Conservation (phyloP, 129 eudicot genomes). For the Lactuca sativa region DNA sequence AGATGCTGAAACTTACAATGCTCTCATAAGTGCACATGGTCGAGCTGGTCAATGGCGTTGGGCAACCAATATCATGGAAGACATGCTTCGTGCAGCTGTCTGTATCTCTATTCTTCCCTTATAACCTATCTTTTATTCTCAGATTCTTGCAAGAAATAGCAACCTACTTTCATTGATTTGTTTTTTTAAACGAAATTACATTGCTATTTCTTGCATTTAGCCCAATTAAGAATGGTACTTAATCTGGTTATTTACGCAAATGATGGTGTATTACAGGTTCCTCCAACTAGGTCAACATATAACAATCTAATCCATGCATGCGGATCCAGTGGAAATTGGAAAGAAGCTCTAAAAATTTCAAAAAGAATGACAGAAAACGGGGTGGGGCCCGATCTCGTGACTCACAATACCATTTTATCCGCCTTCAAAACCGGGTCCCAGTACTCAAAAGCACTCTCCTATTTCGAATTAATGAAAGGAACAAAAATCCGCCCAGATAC, state of each 20-base stretch:
- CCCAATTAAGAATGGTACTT: background rate
- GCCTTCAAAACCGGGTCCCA: slow-evolving; percentile 82
- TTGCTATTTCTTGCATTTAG: slow-evolving; percentile 32
- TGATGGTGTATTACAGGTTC: slow-evolving; percentile 49
- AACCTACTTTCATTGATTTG: no score
- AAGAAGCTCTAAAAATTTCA: slow-evolving; percentile 80
- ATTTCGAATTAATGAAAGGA: slow-evolving; percentile 87
- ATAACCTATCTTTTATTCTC: slow-evolving; percentile 31
- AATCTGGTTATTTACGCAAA: slow-evolving; percentile 9
- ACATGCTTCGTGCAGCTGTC: slow-evolving; percentile 99
- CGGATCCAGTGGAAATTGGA: slow-evolving; percentile 98
- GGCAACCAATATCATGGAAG: slow-evolving; percentile 97
- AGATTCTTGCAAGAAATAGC: no score
- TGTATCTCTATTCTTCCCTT: slow-evolving; percentile 55
- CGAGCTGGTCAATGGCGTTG: slow-evolving; percentile 99
- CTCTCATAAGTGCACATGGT: slow-evolving; percentile 92
- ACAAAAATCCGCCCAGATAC: slow-evolving; percentile 85
- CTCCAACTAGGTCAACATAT: slow-evolving; percentile 92
- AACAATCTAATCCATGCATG: slow-evolving; percentile 96
- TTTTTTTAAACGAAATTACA: no score
- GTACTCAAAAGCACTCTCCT: slow-evolving; percentile 83
- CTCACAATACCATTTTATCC: slow-evolving; percentile 89
- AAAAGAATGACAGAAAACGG: slow-evolving; percentile 96
- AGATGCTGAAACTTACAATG: slow-evolving; percentile 87
- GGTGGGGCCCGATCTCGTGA: slow-evolving; percentile 95